Conservation (phyloP, 2,329 filamentous ascomycete species). For the Graphilbum ipis-grandicollis region DNA sequence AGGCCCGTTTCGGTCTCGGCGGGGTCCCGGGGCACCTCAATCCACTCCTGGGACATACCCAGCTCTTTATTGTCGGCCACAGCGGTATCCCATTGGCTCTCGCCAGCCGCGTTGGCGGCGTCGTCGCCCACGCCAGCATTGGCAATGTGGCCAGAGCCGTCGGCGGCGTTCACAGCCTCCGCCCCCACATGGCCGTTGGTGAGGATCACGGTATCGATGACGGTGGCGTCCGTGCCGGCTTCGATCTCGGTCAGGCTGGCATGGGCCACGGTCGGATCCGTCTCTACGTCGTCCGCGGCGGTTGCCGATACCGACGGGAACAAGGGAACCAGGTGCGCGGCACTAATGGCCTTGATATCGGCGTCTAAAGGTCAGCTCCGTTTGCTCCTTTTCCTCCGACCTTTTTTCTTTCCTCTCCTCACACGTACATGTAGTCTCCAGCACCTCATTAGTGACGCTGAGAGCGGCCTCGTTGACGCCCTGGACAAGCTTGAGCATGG, state of each 20-base stretch:
- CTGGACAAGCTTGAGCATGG: conserved; percentile 62
- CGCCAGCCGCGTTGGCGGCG: conserved; percentile 41
- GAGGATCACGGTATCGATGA: neutral
- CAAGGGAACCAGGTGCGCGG: conserved; percentile 31
- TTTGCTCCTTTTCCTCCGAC: too few species aligned
- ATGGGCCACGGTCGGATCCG: conserved; percentile 51
- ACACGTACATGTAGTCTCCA: conserved; percentile 51
- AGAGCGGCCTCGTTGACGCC: conserved; percentile 49
- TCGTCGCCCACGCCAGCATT: conserved; percentile 34
- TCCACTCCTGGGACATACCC: conserved; percentile 49
- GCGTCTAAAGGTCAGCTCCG: conserved; percentile 27
- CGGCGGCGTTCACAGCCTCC: conserved; percentile 16
- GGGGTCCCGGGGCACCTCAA: conserved; percentile 55
- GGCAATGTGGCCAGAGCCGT: conserved; percentile 15
- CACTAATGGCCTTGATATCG: conserved; percentile 37
- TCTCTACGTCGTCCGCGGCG: conserved; percentile 17
- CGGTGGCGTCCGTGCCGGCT: conserved; percentile 10
- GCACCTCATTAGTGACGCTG: conserved; percentile 45
- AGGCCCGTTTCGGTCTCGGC: conserved; percentile 55
- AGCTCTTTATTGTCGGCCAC: conserved; percentile 18
- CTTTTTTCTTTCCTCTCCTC: too few species aligned
- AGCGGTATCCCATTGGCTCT: conserved; percentile 44
- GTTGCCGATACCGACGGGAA: conserved; percentile 16
- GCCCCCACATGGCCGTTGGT: conserved; percentile 4
- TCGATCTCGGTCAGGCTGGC: conserved; percentile 53